Evolutionary conservation across 2,329 filamentous ascomycete species (phyloP), one percentile per base, ranked within the genome.

Genomic region (Emmonsiellopsis sp.): DNA sequence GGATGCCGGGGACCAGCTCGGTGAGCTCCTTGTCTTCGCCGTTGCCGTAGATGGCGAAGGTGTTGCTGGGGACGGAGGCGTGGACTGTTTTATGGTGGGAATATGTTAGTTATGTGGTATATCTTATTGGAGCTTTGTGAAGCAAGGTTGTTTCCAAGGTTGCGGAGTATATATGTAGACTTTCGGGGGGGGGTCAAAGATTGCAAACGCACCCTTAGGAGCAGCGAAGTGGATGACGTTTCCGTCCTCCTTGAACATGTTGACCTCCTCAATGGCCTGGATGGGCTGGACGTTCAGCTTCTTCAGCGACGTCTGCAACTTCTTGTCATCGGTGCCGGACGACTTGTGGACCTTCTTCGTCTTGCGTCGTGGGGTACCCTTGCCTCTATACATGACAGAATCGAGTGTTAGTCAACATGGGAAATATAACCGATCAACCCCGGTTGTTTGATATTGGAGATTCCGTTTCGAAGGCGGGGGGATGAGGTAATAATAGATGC

Each of bases 231-330:
- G 93, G 71, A 98, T 97, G 75, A 98, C 93, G 76, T 98, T 98
- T 76, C 93, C 93, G 73, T 98, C 93, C 73, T 88, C 87, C 87
- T 98, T 98, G 86, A 98, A 98, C 93, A 98, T 98, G 86, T 98
- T 98, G 75, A 98, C 93, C 82, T 98, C 93, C 85, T 98, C 93
- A 68, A 98, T 98, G 63, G 88, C 89, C 81, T 95, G 91, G 77
- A 98, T 97, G 69, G 93, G 93, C 84, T 98, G 93, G 56, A 95
- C 92, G 78, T 97, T 97, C 75, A 98, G 85, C 87, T 98, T 98
- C 88, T 98, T 98, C 64, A 98, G 83, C 59, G 89, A 80, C 59
- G 86, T 84, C 80, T 98, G 93, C 62, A 98, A 89, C 85, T 98
- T 98, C 89, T 96, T 97, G 86, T 98, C 93, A 74, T 98, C 93